Evolutionary conservation across 1,284 basidiomycete species (phyloP), one percentile per base, ranked within the genome.

Genomic region (Sanguinoderma infundibulare): DNA sequence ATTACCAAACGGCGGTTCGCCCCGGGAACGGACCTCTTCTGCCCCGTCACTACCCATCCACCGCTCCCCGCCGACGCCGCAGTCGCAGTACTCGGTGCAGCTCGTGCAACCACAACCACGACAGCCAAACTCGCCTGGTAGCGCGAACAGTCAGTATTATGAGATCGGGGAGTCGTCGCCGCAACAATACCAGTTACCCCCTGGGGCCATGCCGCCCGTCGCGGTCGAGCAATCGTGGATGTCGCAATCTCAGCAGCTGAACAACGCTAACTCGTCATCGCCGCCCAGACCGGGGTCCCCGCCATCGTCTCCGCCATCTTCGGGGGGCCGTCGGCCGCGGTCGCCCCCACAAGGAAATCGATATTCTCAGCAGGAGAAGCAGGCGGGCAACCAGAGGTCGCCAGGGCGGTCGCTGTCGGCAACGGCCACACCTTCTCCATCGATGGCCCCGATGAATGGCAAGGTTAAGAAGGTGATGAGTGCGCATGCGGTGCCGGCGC

Each of bases 381-480:
- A 70, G 57, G 64, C 72, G n/a, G 58, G 53, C 20, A 57, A 46
- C 8, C 57, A 57, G 6, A 79, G 81, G 61, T 67, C 75, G 17
- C 81, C 87, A 1, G 75, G 76, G n/a, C 84, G 90, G 39, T 91
- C 90, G 20, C 65, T 88, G 57, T 91, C 89, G 4, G 89, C 89
- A 15, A 89, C 83, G 40, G 87, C 83, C 10, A 70, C 74, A 35
- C 73, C 82, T 9, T 76, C 82, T 15, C 63, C 75, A 30, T 74
- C 75, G 24, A 66, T 79, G n/a, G 74, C 77, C 26, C 70, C 74
- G 14, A 63, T 72, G 49, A 89, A 89, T 70, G 86, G 85, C 49
- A 84, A 82, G 65, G 61, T 84, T 51, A 83, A 87, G 68, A 92
- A 92, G 73, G 84, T 82, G 12, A 72, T 77, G 57, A 91, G 88